Base-by-base conservation (phyloP, 108 stramenopile genomes). In the Cylindrotheca closterium region DNA sequence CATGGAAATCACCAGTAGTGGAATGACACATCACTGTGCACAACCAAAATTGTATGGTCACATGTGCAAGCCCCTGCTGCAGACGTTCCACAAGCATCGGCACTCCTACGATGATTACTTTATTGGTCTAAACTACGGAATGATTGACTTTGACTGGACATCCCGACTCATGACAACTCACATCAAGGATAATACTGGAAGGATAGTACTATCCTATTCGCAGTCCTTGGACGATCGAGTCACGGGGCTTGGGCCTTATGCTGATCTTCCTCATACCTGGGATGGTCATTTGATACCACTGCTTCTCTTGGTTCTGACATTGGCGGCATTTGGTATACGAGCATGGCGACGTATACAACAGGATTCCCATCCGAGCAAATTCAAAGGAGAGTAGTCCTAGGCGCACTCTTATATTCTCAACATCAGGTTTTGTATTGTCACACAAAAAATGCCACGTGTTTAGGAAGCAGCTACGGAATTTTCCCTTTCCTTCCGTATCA, bases 1-100 rank as follows among this genome's bases (percentile, higher is more conserved):
- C 21, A 50, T 91, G 23, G 96, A 96, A 73, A 79, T 96, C 25
- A 96, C 96, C 27, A 79, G 77, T 30, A 89, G 87, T 60, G 96
- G 96, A 4, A 59, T 96, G 63, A 91, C 91, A 1, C 96, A 96
- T 67, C 73, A 86, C 7, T 94, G 91, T 53, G 60, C 58, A 23
- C 70, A 73, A 27, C 65, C 60, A 28, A 82, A 79, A 21, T 74
- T 84, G 19, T 92, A 85, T 72, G 91, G 94, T 32, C 49, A 29
- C 3, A 56, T 92, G 0, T 92, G 91, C 58, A 12, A 69, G 28
- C 85, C 84, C 12, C 69, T 91, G 4, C 66, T 95, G 58, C 25
- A 78, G 31, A 58, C 59, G 23, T 95, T 83, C 65, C 23, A 68
- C 32, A 30, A 67, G 34, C 66, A 68, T 57, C 67, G 67, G 2